These are phyloP conservation scores for Dipteronia dyeriana DNA, from an alignment of 345 rosid genomes.

Conservation along the genomic window DNA sequence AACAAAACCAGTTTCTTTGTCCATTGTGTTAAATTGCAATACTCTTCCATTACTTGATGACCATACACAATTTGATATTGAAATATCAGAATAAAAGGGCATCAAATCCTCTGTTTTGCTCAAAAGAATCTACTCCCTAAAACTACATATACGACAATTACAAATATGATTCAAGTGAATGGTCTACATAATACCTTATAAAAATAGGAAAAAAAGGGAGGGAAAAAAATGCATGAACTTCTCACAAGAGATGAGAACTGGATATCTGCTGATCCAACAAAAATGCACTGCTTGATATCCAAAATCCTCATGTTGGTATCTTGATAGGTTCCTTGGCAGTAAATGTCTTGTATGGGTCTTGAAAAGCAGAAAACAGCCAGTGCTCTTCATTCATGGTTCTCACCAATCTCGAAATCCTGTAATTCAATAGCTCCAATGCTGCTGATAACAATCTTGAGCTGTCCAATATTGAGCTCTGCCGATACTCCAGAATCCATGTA, in stretches of 20 bases:
- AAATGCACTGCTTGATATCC: not conserved
- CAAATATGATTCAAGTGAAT: not conserved
- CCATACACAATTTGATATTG: not conserved
- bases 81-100: not conserved
- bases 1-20: too few species aligned
- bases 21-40: conserved; percentile 10
- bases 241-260: conserved; percentile 47
- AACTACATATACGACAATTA: not conserved
- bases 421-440: conserved; percentile 44
- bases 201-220: not conserved
- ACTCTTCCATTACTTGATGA: not conserved
- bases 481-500: conserved; percentile 81
- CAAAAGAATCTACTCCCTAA: not conserved
- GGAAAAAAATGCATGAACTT: not conserved
- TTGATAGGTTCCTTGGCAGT: conserved; percentile 10
- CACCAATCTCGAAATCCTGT: conserved; percentile 24
- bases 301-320: conserved; percentile 44
- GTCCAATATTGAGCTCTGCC: conserved; percentile 46
- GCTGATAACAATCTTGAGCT: conserved; percentile 47
- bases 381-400: conserved; percentile 31
- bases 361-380: conserved; percentile 31
- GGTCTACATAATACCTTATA: not conserved
- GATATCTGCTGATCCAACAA: not conserved
- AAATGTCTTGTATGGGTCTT: conserved; percentile 13
- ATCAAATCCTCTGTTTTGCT: not conserved